phyloP scores from a whole-genome alignment of 305 asterid genomes.

The Fraxinus baroniana region DNA sequence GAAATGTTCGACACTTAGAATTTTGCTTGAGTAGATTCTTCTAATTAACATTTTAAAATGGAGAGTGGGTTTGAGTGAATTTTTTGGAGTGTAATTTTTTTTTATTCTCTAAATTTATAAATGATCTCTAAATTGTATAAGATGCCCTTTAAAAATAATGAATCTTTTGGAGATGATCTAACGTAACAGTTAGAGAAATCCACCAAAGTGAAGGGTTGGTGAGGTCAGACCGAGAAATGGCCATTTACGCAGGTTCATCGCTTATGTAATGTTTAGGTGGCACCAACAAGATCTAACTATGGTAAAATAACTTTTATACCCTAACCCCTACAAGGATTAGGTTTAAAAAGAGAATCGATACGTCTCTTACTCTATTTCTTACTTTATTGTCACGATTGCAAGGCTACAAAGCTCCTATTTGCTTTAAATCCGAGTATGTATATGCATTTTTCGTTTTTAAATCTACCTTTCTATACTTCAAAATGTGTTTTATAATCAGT shows the following conservation, averaged over 20 bases:
- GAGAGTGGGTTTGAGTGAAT: too few relatives aligned
- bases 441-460: not conserved
- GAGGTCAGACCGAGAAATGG: not conserved
- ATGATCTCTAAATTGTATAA: too few relatives aligned
- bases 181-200: not conserved
- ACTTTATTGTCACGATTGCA: not conserved
- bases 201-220: not conserved
- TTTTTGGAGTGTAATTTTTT: too few relatives aligned
- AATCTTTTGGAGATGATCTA: too few relatives aligned
- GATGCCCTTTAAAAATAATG: too few relatives aligned
- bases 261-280: conserved; percentile 9
- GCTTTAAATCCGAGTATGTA: not conserved
- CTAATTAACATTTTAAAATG: too few relatives aligned
- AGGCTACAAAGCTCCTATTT: not conserved
- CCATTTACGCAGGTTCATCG: not conserved
- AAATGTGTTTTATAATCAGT: not conserved
- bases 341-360: not conserved
- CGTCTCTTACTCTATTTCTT: not conserved
- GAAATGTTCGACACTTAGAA: too few relatives aligned
- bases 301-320: not conserved
- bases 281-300: conserved; percentile 17
- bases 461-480: not conserved
- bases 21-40: too few relatives aligned
- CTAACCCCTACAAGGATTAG: not conserved
- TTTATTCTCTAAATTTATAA: too few relatives aligned